phyloP scores from a whole-genome alignment of 2,329 filamentous ascomycete species.

The Fusarium burgessii region DNA sequence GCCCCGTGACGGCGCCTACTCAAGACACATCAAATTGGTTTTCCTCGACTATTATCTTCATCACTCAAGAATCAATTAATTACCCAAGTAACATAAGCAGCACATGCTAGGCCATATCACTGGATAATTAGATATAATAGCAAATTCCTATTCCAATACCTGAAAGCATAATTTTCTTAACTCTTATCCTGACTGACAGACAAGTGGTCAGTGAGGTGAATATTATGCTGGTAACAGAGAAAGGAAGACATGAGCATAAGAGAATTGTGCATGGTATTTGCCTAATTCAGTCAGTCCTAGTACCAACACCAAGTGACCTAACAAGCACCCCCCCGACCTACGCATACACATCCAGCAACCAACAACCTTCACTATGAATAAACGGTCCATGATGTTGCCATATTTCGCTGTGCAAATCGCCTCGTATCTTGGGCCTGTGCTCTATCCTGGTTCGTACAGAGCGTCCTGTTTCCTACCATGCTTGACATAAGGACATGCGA shows the following conservation, averaged over 20 bases:
- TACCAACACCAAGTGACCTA: neutral
- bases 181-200: neutral
- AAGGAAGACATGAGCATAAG: neutral
- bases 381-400: neutral
- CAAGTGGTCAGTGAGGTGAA: too few relatives aligned
- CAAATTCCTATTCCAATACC: neutral
- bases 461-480: too few relatives aligned
- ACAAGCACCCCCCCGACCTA: too few relatives aligned
- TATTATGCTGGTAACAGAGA: neutral
- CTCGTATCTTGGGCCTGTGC: neutral
- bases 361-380: too few relatives aligned
- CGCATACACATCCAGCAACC: too few relatives aligned
- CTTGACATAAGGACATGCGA: neutral
- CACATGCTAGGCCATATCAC: neutral
- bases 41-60: neutral
- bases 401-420: neutral
- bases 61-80: neutral
- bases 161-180: neutral
- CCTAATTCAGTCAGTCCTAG: neutral
- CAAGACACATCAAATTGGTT: neutral
- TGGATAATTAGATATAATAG: neutral
- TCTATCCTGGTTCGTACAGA: too few relatives aligned
- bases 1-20: slow-evolving; percentile 24
- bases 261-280: neutral
- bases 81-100: neutral